These are phyloP conservation scores for Anisogramma anomala DNA, from an alignment of 2,329 filamentous ascomycete species.

Conservation along the genomic window DNA sequence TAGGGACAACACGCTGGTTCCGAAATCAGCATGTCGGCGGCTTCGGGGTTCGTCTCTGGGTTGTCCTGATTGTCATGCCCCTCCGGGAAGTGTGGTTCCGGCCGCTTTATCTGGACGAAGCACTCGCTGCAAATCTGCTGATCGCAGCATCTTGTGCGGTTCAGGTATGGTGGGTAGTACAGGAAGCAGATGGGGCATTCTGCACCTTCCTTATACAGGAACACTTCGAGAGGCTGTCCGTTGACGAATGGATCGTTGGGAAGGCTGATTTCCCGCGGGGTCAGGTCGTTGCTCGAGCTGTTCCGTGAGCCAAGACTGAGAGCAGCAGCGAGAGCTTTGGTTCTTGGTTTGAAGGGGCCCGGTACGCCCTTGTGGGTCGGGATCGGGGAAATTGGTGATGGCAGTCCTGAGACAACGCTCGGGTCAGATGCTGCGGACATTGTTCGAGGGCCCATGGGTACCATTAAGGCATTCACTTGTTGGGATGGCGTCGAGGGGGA, in stretches of 20 bases:
- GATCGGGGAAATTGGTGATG: slow-evolving; percentile 42
- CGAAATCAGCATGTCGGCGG: slow-evolving; percentile 63
- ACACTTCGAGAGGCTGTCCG: slow-evolving; percentile 86
- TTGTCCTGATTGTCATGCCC: slow-evolving; percentile 43
- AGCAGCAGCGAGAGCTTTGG: slow-evolving; percentile 79
- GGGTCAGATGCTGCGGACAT: slow-evolving; percentile 69
- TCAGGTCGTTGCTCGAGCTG: slow-evolving; percentile 57
- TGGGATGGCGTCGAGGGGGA: slow-evolving; percentile 43
- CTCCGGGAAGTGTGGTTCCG: slow-evolving; percentile 81
- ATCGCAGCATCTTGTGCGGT: slow-evolving; percentile 88
- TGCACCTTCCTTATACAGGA: slow-evolving; percentile 77
- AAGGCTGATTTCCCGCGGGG: slow-evolving; percentile 66
- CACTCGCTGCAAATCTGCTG: slow-evolving; percentile 97
- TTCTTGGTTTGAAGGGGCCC: slow-evolving; percentile 65
- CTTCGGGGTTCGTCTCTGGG: slow-evolving; percentile 32
- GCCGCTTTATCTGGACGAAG: slow-evolving; percentile 95
- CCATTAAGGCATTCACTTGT: slow-evolving; percentile 60
- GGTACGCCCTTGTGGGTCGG: slow-evolving; percentile 29
- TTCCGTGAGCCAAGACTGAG: slow-evolving; percentile 65
- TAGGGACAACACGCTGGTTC: slow-evolving; percentile 90
- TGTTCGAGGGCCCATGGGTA: slow-evolving; percentile 67
- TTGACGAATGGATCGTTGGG: slow-evolving; percentile 81
- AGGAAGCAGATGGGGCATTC: slow-evolving; percentile 97
- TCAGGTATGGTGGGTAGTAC: slow-evolving; percentile 88
- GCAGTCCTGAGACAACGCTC: slow-evolving; percentile 46